Percentiles rank a stretch among this genome's conserved stretches.
Conservation (phyloP, 768 basidiomycete genomes). For the Lentinula sp. region DNA sequence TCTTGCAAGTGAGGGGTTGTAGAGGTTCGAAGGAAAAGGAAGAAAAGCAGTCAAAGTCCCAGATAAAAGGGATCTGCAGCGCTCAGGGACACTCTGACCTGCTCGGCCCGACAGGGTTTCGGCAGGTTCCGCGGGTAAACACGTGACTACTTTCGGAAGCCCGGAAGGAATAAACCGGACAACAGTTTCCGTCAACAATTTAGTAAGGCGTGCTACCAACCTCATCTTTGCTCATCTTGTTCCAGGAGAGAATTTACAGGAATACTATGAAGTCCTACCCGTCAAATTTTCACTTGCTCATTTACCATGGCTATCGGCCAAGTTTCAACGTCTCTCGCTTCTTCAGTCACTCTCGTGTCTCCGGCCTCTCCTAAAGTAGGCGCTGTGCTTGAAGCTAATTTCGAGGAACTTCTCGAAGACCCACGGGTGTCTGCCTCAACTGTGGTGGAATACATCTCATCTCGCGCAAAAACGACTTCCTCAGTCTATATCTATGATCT, state of each 20-base stretch:
- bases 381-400: neutral
- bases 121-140: neutral
- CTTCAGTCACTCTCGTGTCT: slow-evolving; percentile 1
- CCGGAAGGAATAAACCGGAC: neutral
- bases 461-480: slow-evolving; percentile 49
- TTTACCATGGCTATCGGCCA: neutral
- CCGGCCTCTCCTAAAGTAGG: slow-evolving; percentile 1
- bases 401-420: slow-evolving; percentile 17
- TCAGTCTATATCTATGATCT: slow-evolving; percentile 78
- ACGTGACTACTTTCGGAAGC: neutral
- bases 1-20: neutral
- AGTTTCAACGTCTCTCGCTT: neutral
- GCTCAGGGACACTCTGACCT: neutral
- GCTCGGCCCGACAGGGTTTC: neutral
- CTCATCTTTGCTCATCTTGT: slow-evolving; percentile 4
- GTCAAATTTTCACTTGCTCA: neutral
- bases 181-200: neutral
- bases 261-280: neutral
- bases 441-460: slow-evolving; percentile 64
- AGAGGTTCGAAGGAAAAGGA: neutral
- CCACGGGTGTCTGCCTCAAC: slow-evolving; percentile 51
- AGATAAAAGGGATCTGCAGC: neutral
- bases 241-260: neutral
- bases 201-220: neutral
- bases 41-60: neutral